Conservation (phyloP, 495 filamentous ascomycete species). For the Xylaria castorea region DNA sequence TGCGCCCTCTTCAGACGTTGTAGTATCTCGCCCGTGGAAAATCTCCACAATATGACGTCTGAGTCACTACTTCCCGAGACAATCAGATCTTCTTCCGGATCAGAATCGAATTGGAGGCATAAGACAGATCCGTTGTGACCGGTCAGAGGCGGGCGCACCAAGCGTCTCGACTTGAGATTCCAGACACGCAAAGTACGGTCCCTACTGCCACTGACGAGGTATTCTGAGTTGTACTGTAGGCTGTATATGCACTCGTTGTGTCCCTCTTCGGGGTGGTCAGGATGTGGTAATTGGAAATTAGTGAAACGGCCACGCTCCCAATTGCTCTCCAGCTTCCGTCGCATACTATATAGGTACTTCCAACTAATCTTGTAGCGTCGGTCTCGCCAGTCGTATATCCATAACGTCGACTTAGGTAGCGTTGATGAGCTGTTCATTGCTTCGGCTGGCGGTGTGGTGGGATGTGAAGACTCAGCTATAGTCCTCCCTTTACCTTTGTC, state of each 20-base stretch:
- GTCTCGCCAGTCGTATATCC: constrained; percentile 50
- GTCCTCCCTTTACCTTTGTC: constrained; percentile 48
- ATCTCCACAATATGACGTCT: constrained; percentile 88
- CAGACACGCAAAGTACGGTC: constrained; percentile 89
- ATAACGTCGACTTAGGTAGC: constrained; percentile 47
- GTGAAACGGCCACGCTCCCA: constrained; percentile 83
- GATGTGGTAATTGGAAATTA: constrained; percentile 91
- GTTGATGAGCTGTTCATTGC: constrained; percentile 28
- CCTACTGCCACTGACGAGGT: constrained; percentile 90
- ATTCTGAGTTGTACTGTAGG: constrained; percentile 83
- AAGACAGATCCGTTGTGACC: constrained; percentile 88
- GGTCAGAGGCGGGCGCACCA: constrained; percentile 70
- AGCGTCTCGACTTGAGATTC: constrained; percentile 81
- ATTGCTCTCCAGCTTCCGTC: constrained; percentile 84
- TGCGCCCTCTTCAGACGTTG: constrained; percentile 79
- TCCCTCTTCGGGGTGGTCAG: constrained; percentile 77
- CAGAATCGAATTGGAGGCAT: constrained; percentile 96
- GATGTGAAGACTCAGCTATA: constrained; percentile 31
- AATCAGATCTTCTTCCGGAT: constrained; percentile 86
- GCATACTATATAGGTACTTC: constrained; percentile 89
- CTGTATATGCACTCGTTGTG: constrained; percentile 95
- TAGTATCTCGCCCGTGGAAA: constrained; percentile 84
- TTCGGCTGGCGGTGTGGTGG: constrained; percentile 38
- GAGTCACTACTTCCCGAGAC: constrained; percentile 93
- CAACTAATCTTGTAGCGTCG: constrained; percentile 70